A percentile compares a stretch with the other conserved stretches of the same genome.
phyloP scores from a whole-genome alignment of 2,329 filamentous ascomycete species.

The Beauveria bassiana region DNA sequence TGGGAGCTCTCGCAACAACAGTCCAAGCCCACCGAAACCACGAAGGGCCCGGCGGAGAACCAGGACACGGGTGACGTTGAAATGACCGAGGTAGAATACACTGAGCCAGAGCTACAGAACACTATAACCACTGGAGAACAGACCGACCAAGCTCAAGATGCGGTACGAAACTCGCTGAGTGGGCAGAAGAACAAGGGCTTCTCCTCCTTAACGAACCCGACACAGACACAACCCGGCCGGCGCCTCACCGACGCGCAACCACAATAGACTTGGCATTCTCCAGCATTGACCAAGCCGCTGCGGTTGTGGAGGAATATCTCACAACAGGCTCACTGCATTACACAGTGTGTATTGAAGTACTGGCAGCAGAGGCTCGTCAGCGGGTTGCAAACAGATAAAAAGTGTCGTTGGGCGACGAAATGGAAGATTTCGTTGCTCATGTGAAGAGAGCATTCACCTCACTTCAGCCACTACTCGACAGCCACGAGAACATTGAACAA shows the following conservation, averaged over 20 bases:
- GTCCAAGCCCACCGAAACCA: too few relatives aligned
- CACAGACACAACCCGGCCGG: neutral
- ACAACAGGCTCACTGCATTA: neutral
- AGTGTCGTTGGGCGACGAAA: neutral
- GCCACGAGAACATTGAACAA: neutral
- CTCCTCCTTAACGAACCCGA: neutral
- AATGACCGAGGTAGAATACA: too few relatives aligned
- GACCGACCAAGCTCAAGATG: neutral
- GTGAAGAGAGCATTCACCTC: neutral
- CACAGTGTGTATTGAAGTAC: neutral
- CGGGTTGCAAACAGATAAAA: neutral
- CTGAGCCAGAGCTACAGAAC: too few relatives aligned
- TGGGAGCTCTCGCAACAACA: too few relatives aligned
- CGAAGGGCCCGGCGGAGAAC: too few relatives aligned
- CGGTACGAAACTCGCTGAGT: neutral
- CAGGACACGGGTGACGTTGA: too few relatives aligned
- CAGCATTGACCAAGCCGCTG: neutral
- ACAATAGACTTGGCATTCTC: constrained; percentile 2
- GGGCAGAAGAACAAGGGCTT: neutral
- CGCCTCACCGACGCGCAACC: neutral
- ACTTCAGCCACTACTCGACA: neutral
- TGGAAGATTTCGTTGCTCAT: neutral
- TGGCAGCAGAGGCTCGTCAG: neutral
- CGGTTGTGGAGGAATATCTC: neutral
- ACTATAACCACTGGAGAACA: neutral